Evolutionary conservation across 495 filamentous ascomycete genomes (phyloP), one percentile per base, ranked within the genome.

Genomic region (Neurospora africana): DNA sequence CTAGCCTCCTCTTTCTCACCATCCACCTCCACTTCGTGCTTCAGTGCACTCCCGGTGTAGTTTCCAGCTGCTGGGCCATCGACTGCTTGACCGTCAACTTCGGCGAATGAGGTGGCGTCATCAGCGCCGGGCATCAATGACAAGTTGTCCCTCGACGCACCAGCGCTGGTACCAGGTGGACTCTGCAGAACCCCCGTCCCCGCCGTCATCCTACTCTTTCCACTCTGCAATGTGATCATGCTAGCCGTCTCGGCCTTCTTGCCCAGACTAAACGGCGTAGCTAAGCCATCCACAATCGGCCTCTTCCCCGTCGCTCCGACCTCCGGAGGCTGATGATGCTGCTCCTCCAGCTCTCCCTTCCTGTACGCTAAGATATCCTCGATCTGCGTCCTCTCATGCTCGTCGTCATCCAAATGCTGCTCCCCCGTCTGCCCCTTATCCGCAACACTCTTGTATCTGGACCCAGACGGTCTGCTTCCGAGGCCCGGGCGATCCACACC

Each of bases 221-320:
- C 53, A 5, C 53, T 65, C 53, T 65, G 53, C 27, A 88, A 75
- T 2, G 86, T 88, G 33, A 85, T 82, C 85, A 87, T 87, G 75
- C 86, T 87, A 7, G 85, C 85, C 3, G 80, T 87, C 10, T 87
- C 84, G 2, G 82, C 78, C 53, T 79, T 81, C 21, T 81, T 82
- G 27, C 71, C 58, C 69, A 88, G 68, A 58, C 75, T 87, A 43
- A 88, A 88, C 19, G 86, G 86, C 69, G 83, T 81, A 0, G 86
- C 85, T 27, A 87, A 81, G 0, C 86, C 86, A 53, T 81, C 82
- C 11, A 84, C 76, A 30, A 83, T 81, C 3, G 84, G 80, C 3
- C 86, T 74, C 76, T 85, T 88, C 6, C 84, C 85, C 1, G 81
- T 78, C 13, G 79, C 76, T 0, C 83, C 84, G 0, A 78, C 83